Evolutionary conservation across 371 early-diverging fungal genomes (phyloP).

Genomic region (Apophysomyces ossiformis): DNA sequence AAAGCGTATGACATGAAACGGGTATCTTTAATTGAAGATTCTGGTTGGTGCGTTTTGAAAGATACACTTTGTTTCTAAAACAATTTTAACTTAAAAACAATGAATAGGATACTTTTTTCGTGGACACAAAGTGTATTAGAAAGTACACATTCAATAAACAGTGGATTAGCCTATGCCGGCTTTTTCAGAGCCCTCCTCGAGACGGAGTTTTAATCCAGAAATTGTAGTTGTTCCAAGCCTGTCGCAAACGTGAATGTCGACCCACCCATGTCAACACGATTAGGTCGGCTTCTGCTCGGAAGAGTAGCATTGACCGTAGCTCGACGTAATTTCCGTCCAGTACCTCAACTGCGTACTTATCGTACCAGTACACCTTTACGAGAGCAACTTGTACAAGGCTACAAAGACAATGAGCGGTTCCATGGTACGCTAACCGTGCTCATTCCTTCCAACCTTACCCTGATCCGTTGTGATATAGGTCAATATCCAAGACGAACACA

Average conservation of each 20-base stretch:
- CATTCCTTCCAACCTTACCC: not conserved
- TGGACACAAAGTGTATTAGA: no score
- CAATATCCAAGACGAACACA: slow-evolving; percentile 68
- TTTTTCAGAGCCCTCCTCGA: not conserved
- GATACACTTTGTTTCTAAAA: no score
- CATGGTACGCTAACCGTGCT: slow-evolving; percentile 30
- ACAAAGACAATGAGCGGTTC: slow-evolving; percentile 43
- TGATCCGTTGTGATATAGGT: slow-evolving; percentile 23
- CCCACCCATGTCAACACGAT: slow-evolving; percentile 1
- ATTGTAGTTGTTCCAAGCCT: no score
- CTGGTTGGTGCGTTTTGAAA: no score
- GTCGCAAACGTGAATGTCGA: no score
- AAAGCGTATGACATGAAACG: no score
- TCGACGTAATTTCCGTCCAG: not conserved
- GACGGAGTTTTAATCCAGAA: not conserved
- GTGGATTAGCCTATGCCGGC: no score
- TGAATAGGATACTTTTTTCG: no score
- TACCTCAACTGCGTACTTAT: not conserved
- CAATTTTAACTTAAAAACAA: no score
- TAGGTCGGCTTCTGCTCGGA: not conserved
- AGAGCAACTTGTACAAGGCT: slow-evolving; percentile 28
- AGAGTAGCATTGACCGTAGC: slow-evolving; percentile 1
- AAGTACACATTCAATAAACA: no score
- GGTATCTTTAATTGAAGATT: no score
- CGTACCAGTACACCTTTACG: not conserved